Evolutionary conservation across 345 rosid species (phyloP).

Genomic region (Arabidopsis arenosa): DNA sequence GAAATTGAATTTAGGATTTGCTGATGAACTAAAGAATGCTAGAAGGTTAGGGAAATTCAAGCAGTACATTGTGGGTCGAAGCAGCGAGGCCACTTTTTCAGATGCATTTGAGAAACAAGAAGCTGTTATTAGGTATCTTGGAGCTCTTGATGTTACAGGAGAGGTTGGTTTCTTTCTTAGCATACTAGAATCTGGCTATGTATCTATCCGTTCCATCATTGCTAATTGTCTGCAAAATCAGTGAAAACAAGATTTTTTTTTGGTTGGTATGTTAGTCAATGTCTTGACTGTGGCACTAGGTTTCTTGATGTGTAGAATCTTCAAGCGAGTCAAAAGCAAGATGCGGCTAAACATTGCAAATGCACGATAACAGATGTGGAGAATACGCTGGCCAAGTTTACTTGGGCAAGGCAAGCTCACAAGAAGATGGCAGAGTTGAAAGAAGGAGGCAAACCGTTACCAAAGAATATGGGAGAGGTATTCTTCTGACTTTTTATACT

Average conservation of each 20-base stretch:
- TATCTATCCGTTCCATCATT: not conserved
- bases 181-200: slow-evolving; percentile 4
- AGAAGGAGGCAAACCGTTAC: slow-evolving; percentile 86
- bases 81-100: slow-evolving; percentile 83
- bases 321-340: slow-evolving; percentile 77
- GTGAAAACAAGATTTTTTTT: not conserved
- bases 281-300: slow-evolving; percentile 55
- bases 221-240: not conserved
- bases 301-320: slow-evolving; percentile 77
- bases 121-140: slow-evolving; percentile 73
- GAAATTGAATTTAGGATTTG: slow-evolving; percentile 54
- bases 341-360: slow-evolving; percentile 77
- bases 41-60: slow-evolving; percentile 72
- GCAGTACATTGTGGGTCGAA: slow-evolving; percentile 78
- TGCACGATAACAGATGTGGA: slow-evolving; percentile 87
- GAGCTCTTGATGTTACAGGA: slow-evolving; percentile 72
- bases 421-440: slow-evolving; percentile 66
- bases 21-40: slow-evolving; percentile 79
- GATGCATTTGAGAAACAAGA: slow-evolving; percentile 88
- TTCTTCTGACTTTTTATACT: slow-evolving; percentile 1
- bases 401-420: slow-evolving; percentile 89
- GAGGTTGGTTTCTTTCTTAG: slow-evolving; percentile 63
- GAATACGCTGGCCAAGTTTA: slow-evolving; percentile 75
- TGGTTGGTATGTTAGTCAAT: slow-evolving; percentile 24
- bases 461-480: slow-evolving; percentile 90